These are phyloP conservation scores for Komagataella populi DNA, from an alignment of 805 yeast species.

Conservation along the genomic window DNA sequence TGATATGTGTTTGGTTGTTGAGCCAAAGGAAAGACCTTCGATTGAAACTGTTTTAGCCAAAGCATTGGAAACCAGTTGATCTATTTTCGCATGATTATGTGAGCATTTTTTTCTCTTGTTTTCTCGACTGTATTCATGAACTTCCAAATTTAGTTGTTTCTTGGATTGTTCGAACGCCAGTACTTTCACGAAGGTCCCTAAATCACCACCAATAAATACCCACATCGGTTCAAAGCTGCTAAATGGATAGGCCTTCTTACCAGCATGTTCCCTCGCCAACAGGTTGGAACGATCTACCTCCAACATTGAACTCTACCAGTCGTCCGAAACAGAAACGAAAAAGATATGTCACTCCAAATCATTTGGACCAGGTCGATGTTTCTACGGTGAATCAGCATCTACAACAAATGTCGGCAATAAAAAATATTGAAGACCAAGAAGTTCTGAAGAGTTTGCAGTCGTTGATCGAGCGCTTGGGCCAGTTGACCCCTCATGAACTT, in stretches of 20 bases:
- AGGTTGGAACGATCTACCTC: background rate
- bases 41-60: conserved; percentile 42
- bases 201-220: background rate
- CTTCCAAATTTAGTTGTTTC: background rate
- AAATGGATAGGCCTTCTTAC: background rate
- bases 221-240: background rate
- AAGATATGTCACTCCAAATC: background rate
- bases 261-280: background rate
- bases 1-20: conserved; percentile 43
- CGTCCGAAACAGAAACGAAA: background rate
- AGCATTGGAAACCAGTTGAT: conserved; percentile 19
- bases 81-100: background rate
- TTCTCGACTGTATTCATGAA: background rate
- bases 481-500: background rate
- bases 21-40: conserved; percentile 48
- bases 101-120: background rate
- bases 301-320: background rate
- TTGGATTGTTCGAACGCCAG: background rate
- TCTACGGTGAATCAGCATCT: background rate
- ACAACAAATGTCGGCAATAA: background rate
- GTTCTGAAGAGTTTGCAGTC: background rate
- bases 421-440: background rate
- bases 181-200: background rate
- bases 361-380: background rate
- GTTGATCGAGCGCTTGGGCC: background rate